Percentiles rank a stretch among this genome's conserved stretches.
phyloP scores from a whole-genome alignment of 140 eudicot genomes.

The Anethum foeniculum region DNA sequence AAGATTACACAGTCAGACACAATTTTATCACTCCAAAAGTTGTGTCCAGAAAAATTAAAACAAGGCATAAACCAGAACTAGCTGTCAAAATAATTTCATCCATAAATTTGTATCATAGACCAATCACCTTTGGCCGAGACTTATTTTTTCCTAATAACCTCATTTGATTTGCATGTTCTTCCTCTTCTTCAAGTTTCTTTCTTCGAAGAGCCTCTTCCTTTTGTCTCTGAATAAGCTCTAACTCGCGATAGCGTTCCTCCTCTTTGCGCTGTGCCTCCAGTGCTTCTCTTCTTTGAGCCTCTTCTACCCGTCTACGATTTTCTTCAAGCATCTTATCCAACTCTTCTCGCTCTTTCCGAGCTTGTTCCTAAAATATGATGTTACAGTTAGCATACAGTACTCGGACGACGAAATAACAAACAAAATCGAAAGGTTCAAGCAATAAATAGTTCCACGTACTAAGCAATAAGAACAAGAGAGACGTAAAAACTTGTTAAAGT shows the following conservation, averaged over 20 bases:
- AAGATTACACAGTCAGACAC: neutral
- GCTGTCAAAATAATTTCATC: too few relatives aligned
- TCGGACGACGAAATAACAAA: neutral
- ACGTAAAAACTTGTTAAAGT: neutral
- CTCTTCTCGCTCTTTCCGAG: constrained; percentile 91
- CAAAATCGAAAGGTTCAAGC: neutral
- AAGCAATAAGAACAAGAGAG: neutral
- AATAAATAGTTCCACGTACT: neutral
- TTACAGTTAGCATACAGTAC: neutral
- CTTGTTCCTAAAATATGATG: constrained; percentile 63
- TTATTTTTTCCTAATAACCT: constrained; percentile 35
- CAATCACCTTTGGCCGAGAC: constrained; percentile 35
- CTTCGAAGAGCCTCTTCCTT: constrained; percentile 87
- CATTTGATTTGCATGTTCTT: constrained; percentile 49
- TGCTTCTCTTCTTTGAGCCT: constrained; percentile 90
- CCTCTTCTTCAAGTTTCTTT: constrained; percentile 74
- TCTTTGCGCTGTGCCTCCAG: constrained; percentile 77
- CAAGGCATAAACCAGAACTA: neutral
- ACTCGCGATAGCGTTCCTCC: constrained; percentile 77
- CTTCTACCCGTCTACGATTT: constrained; percentile 83
- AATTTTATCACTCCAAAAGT: neutral
- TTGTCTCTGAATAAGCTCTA: constrained; percentile 83
- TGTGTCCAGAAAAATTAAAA: neutral
- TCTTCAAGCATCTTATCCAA: constrained; percentile 96
- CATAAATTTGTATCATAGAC: constrained; percentile 11